Evolutionary conservation across 2,329 filamentous ascomycete genomes (phyloP).

Genomic region (Ophiostoma sp.): DNA sequence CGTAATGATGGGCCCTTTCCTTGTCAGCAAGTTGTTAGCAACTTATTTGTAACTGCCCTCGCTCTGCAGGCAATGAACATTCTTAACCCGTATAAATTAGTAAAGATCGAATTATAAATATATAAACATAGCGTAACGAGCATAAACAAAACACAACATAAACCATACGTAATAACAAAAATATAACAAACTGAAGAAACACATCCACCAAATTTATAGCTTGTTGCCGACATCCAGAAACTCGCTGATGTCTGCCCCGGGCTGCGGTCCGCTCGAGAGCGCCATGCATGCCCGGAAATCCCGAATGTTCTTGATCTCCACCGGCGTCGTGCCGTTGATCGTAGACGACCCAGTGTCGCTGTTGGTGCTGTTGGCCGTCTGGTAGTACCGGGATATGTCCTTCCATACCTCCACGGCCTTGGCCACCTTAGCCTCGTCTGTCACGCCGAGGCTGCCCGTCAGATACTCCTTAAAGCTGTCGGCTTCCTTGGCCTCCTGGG

Average conservation of each 20-base stretch:
- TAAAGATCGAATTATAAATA: neutral
- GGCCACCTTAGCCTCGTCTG: slow-evolving; percentile 44
- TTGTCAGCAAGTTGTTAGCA: neutral
- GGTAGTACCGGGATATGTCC: slow-evolving; percentile 32
- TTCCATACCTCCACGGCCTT: slow-evolving; percentile 38
- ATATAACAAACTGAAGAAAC: neutral
- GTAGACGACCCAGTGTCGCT: slow-evolving; percentile 34
- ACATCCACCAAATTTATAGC: slow-evolving; percentile 45
- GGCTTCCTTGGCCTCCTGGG: slow-evolving; percentile 46
- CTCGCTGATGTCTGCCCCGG: slow-evolving; percentile 69
- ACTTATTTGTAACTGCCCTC: neutral
- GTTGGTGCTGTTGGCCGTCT: slow-evolving; percentile 33
- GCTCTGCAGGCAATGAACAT: neutral
- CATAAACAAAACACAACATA: slow-evolving; percentile 8
- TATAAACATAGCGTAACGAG: neutral
- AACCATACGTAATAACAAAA: slow-evolving; percentile 15
- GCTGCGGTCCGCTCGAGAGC: slow-evolving; percentile 65
- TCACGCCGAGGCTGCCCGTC: slow-evolving; percentile 41
- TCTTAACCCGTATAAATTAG: neutral
- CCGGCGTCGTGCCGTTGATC: slow-evolving; percentile 49
- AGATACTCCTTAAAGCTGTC: slow-evolving; percentile 49
- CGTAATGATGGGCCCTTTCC: neutral
- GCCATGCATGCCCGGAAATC: slow-evolving; percentile 72
- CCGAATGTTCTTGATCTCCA: slow-evolving; percentile 70
- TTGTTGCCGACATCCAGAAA: slow-evolving; percentile 85